Percentiles rank a stretch among this genome's conserved stretches.
Evolutionary conservation across 1,139 yeast genomes (phyloP).

Genomic region (Yamadazyma atmosphaerica): DNA sequence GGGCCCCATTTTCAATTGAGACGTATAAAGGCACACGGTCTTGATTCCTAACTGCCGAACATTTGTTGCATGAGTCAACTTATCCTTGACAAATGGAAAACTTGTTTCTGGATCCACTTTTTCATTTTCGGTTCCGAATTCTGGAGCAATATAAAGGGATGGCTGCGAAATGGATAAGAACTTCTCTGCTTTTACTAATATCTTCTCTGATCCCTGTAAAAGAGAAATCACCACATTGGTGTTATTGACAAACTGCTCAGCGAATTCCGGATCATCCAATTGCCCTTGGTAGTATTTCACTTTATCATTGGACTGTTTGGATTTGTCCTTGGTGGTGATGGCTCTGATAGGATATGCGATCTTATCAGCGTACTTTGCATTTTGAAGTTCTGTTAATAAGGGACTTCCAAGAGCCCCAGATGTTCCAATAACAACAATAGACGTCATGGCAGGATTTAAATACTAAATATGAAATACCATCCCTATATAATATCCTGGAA

Average conservation of each 20-base stretch:
- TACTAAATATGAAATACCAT: too few species aligned
- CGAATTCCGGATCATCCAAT: conserved; percentile 1
- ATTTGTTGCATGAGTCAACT: conserved; percentile 37
- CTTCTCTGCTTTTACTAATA: neutral
- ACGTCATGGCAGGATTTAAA: neutral
- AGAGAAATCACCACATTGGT: conserved; percentile 3
- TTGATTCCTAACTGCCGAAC: conserved; percentile 44
- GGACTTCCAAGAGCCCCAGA: neutral
- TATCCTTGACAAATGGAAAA: conserved; percentile 37
- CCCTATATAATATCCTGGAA: too few species aligned
- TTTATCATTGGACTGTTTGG: conserved; percentile 1
- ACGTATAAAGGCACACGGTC: conserved; percentile 41
- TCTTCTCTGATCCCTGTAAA: neutral
- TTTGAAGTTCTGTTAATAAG: neutral
- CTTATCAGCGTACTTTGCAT: neutral
- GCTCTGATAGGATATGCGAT: conserved; percentile 4
- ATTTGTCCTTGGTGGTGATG: conserved; percentile 1
- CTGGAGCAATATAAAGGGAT: conserved; percentile 62
- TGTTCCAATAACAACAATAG: conserved; percentile 3
- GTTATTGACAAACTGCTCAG: neutral
- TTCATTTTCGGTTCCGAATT: conserved; percentile 52
- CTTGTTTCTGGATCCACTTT: conserved; percentile 19
- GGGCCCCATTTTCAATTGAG: conserved; percentile 46
- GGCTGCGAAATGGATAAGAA: conserved; percentile 33
- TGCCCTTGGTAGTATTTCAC: neutral